phyloP scores from a whole-genome alignment of 768 basidiomycete genomes.

The Plicaturopsis crispa region DNA sequence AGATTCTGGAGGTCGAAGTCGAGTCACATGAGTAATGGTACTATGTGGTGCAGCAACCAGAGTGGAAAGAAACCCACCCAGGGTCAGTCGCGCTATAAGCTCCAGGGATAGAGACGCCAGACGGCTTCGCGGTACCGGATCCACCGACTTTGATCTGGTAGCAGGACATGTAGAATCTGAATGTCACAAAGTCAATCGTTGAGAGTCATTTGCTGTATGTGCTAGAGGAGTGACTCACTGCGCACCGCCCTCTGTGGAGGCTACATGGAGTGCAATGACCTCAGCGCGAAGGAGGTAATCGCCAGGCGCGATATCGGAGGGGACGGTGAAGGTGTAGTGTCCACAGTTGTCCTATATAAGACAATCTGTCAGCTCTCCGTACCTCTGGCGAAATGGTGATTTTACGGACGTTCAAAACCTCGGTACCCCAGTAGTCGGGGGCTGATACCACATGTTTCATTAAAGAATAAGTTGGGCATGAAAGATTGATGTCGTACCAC shows the following conservation, averaged over 20 bases:
- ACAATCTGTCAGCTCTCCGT: background rate
- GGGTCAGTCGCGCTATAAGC: constrained; percentile 32
- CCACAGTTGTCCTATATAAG: constrained; percentile 37
- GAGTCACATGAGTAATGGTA: constrained; percentile 9
- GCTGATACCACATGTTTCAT: background rate
- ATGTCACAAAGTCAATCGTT: no score
- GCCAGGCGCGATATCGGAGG: constrained; percentile 31
- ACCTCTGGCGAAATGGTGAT: background rate
- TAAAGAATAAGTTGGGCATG: background rate
- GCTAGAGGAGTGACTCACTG: constrained; percentile 21
- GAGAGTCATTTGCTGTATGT: no score
- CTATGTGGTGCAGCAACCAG: background rate
- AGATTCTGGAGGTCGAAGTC: no score
- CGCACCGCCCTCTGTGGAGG: constrained; percentile 32
- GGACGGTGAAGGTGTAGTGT: constrained; percentile 44
- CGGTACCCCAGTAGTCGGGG: constrained; percentile 6
- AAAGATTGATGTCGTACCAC: constrained; percentile 16
- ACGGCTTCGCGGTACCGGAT: constrained; percentile 25
- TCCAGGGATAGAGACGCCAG: constrained; percentile 35
- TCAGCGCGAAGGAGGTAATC: constrained; percentile 44
- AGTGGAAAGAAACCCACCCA: no score
- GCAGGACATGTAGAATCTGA: constrained; percentile 39
- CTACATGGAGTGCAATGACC: constrained; percentile 45
- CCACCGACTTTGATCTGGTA: constrained; percentile 30
- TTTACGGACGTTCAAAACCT: constrained; percentile 23